Base-by-base conservation (phyloP, 2,329 filamentous ascomycete genomes). In the Aspergillus versicolor region DNA sequence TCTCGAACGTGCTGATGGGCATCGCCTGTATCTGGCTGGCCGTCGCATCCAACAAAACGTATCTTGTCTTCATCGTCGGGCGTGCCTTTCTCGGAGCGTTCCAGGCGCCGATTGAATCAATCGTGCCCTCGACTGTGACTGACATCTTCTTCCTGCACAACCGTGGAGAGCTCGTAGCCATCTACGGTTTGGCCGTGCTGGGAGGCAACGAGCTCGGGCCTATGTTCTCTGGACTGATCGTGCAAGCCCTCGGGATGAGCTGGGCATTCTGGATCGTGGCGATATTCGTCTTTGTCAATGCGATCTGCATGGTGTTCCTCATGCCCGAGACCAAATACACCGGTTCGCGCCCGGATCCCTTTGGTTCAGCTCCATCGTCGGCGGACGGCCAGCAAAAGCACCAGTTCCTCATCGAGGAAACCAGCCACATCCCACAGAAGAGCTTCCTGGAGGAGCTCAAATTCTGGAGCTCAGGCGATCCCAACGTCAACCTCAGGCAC, bases 201-300 rank as follows among this genome's bases (percentile, higher is more conserved):
- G 49, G 49, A 15, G 49, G 49, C 21, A 52, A 52, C 11, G 49
- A 52, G 22, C 19, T 52, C 11, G 49, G 49, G 4, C 49, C 49
- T 3, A 52, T 52, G 49, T 52, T 52, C 37, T 52, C 49, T 3
- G 49, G 49, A 8, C 34, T 52, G 27, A 52, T 52, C 40, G 49
- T 52, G 49, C 49, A 52, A 12, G 49, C 22, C 11, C 37, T 52
- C 15, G 49, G 49, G 21, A 52, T 52, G 49, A 27, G 22, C 15
- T 52, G 49, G 49, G 49, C 49, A 4, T 52, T 52, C 40, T 52
- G 49, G 49, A 52, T 52, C 49, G 49, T 52, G 24, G 40, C 49
- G 8, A 52, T 52, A 22, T 52, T 52, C 21, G 40, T 52, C n/a
- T 52, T 52, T 7, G 30, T 11, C 22, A 52, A 52, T 41, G 21